Evolutionary conservation across 1,139 yeast species (phyloP), one percentile per base, ranked within the genome.

Genomic region (Pichia sp.): DNA sequence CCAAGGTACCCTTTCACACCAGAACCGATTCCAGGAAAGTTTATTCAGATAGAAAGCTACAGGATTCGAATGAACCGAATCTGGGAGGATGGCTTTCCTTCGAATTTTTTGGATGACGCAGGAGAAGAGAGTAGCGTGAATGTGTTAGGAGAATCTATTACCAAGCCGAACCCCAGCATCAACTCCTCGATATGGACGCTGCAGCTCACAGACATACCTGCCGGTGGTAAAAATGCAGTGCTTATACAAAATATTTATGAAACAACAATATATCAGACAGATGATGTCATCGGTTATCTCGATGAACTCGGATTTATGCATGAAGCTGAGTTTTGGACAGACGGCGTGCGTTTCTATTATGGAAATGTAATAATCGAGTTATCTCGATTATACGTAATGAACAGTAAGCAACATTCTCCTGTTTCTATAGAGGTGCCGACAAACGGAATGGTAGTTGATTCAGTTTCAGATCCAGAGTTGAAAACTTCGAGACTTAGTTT

Each of bases 141-240:
- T 26, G 19, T 46, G 16, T 41, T 22, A 19, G 62, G 61, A 9
- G 58, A 57, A 36, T 54, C 63, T 7, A 50, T 63, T 2, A 31
- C 22, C 52, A 23, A 43, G 52, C 46, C 41, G 46, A 8, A 39
- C 41, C 18, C 49, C 42, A 13, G 49, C 57, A 19, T 49, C 5
- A 58, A 64, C 41, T 55, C 62, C 41, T 58, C 65, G 50, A 65
- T 68, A 39, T 87, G 96, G 95, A 76, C 84, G 0, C 62, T 89
- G 28, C 86, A 82, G 58, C 75, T 86, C 22, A 74, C 83, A 8
- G 97, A 90, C 69, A 85, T 89, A 16, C 97, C 97, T 0, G 84
- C 87, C 34, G 96, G 95, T 3, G 96, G 96, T 8, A 87, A 78
- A 56, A 79, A 80, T 63, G 78, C 77, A 70, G 84, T 76, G 57